Conservation (phyloP, 2,329 filamentous ascomycete species). For the Seiridium unicorne region DNA sequence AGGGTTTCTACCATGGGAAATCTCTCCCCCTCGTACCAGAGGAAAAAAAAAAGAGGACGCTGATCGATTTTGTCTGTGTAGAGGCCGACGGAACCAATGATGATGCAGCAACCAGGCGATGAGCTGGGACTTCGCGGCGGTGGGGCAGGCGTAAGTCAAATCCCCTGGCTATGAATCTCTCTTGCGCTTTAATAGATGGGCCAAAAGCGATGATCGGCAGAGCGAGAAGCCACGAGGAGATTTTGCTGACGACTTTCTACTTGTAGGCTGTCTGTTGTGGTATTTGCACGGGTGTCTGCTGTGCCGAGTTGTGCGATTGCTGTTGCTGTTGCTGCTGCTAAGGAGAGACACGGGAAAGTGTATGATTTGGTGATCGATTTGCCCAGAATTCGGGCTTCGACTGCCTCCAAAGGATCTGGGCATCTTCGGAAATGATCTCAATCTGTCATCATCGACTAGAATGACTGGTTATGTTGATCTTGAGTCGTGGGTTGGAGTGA, state of each 20-base stretch:
- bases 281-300: background rate
- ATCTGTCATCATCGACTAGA: too few relatives aligned
- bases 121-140: background rate
- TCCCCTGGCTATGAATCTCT: background rate
- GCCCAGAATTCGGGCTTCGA: too few relatives aligned
- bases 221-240: background rate
- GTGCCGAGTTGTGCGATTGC: conserved; percentile 3
- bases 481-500: too few relatives aligned
- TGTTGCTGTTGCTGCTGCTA: conserved; percentile 4
- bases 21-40: too few relatives aligned
- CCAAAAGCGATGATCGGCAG: background rate
- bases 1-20: background rate
- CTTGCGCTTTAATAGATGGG: too few relatives aligned
- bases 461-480: too few relatives aligned
- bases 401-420: too few relatives aligned
- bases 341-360: background rate
- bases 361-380: too few relatives aligned
- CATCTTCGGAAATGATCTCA: too few relatives aligned
- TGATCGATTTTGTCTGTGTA: background rate
- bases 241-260: background rate
- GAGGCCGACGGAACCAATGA: conserved; percentile 1
- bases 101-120: background rate
- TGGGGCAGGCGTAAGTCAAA: conserved; percentile 1
- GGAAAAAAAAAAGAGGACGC: too few relatives aligned
- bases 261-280: background rate